These are phyloP conservation scores for Eragrostis tef DNA, from an alignment of 202 grass and related monocot species.

Conservation along the genomic window DNA sequence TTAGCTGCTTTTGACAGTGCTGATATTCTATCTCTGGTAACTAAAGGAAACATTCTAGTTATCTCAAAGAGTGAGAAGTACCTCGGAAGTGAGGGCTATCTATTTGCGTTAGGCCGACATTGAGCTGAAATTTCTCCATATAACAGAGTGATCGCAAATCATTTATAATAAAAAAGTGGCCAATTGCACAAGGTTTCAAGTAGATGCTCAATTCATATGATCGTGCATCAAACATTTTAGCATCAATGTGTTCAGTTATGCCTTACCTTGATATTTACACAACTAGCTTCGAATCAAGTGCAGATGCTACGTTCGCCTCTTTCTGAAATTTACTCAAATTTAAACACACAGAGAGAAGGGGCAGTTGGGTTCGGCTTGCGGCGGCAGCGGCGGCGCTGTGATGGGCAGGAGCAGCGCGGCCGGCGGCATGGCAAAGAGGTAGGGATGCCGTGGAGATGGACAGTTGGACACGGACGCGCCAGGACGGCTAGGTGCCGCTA, in stretches of 20 bases:
- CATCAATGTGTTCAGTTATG: background rate
- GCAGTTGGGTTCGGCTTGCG: too few relatives aligned
- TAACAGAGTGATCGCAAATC: background rate
- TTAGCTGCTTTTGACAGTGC: background rate
- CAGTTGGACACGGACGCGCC: too few relatives aligned
- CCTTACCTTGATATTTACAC: conserved; percentile 65
- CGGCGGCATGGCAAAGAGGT: too few relatives aligned
- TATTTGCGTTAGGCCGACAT: conserved; percentile 4
- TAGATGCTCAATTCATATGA: conserved; percentile 1
- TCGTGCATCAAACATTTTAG: background rate
- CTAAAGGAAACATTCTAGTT: too few relatives aligned
- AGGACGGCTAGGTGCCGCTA: too few relatives aligned
- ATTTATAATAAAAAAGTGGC: background rate
- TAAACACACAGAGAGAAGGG: too few relatives aligned
- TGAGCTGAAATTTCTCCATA: background rate
- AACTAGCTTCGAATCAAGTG: conserved; percentile 87
- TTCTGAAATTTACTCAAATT: too few relatives aligned
- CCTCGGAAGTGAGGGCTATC: background rate
- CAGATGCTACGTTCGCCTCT: conserved; percentile 68
- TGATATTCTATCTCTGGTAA: too few relatives aligned
- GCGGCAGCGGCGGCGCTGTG: too few relatives aligned
- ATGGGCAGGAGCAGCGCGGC: too few relatives aligned
- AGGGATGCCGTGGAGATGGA: too few relatives aligned
- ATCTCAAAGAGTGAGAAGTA: background rate
- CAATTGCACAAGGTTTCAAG: conserved; percentile 12